Conservation (phyloP, 2,329 filamentous ascomycete species). For the Pseudodiploospora longispora region DNA sequence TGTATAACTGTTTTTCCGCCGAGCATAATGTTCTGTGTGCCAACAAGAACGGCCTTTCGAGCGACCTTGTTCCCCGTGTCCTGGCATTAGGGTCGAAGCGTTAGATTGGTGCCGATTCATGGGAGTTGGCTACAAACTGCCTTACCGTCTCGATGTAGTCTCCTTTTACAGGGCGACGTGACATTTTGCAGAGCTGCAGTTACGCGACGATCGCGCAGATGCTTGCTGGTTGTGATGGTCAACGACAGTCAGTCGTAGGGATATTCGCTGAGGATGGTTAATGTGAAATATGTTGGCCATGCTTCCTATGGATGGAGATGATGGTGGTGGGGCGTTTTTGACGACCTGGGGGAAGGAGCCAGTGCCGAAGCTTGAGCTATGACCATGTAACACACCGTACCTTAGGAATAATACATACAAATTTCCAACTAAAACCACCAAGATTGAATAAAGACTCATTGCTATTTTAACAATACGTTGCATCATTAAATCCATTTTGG, state of each 20-base stretch:
- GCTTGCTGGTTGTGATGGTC: background rate
- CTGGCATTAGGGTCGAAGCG: conserved; percentile 33
- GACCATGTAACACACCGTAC: background rate
- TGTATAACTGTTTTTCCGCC: conserved; percentile 95
- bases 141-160: conserved; percentile 94
- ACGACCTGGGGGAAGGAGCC: background rate
- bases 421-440: no score
- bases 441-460: no score
- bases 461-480: no score
- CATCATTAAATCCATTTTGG: no score
- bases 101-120: background rate
- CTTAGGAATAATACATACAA: no score
- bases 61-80: conserved; percentile 98
- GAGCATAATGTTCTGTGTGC: conserved; percentile 95
- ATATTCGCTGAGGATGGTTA: no score
- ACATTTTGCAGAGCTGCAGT: conserved; percentile 45
- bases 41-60: conserved; percentile 81
- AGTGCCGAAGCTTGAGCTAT: conserved; percentile 1
- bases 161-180: conserved; percentile 69
- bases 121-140: no score
- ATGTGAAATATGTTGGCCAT: no score
- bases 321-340: background rate
- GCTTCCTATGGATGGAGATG: background rate
- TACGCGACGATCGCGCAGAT: no score
- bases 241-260: no score